Evolutionary conservation across 2,329 filamentous ascomycete genomes (phyloP).

Genomic region (Cytospora schulzeri): DNA sequence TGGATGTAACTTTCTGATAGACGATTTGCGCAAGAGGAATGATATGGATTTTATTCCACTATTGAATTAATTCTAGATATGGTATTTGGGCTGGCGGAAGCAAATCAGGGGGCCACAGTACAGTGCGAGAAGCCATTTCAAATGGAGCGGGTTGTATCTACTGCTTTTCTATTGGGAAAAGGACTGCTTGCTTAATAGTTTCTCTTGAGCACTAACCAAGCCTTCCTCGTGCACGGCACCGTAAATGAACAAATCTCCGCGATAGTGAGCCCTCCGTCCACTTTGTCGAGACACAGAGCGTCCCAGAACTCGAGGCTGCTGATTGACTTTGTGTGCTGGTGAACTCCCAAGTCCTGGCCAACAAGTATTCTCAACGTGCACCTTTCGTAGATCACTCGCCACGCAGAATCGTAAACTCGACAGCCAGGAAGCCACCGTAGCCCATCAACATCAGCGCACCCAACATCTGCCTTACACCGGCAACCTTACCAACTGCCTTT

Average conservation of each 20-base stretch:
- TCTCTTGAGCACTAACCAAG: neutral
- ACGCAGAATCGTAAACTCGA: conserved; percentile 25
- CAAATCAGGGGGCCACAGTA: neutral
- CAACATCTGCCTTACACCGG: conserved; percentile 24
- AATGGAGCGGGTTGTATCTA: neutral
- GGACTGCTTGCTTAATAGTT: neutral
- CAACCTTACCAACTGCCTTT: conserved; percentile 15
- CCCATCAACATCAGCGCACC: conserved; percentile 25
- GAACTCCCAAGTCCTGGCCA: neutral
- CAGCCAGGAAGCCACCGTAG: conserved; percentile 23
- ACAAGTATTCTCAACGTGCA: neutral
- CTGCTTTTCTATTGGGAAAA: neutral
- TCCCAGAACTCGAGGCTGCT: neutral
- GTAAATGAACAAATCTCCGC: neutral
- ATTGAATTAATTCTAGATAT: neutral
- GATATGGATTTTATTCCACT: neutral
- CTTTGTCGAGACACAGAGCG: neutral
- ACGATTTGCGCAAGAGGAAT: conserved; percentile 1
- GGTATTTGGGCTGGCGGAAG: neutral
- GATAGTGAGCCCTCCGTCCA: neutral
- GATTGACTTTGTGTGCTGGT: neutral
- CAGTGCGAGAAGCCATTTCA: neutral
- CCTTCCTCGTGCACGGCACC: neutral
- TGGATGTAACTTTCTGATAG: neutral
- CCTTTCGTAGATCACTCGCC: conserved; percentile 5